Base-by-base conservation (phyloP, 2,329 filamentous ascomycete genomes). In the Apiospora aurea region DNA sequence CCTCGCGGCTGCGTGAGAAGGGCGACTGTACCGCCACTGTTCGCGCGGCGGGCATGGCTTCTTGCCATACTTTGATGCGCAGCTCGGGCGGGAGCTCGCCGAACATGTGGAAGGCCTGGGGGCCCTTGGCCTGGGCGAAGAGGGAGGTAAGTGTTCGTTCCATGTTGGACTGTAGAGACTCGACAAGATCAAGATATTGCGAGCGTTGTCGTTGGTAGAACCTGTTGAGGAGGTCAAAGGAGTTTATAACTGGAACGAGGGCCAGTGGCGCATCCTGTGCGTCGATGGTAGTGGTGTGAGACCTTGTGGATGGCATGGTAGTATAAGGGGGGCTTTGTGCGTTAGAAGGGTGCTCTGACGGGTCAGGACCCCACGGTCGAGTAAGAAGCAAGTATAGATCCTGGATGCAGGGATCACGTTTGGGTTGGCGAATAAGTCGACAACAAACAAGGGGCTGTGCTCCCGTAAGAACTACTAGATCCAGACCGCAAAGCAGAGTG, bases 11-110 rank as follows among this genome's bases (percentile, higher is more conserved):
- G 38, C 29, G 74, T 16, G 73, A 38, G 53, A 72, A 73, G 8
- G 78, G 78, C 11, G 79, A 79, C 51, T 77, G 78, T 49, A 80
- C 71, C 1, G 77, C 72, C 10, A 81, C 76, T 7, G 76, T 79
- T 44, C 79, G 77, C 14, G 78, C 66, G 6, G 74, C 77, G 5
- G 79, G 79, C 74, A 81, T 77, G 44, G 79, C 76, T 70, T 79
- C 67, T 71, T 80, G 77, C 79, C 79, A 81, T 51, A 81, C 78
- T 67, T 77, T 80, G 70, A 81, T 78, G 21, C 79, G 78, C 66
- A 81, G 47, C 69, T 81, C 79, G 41, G 79, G 78, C 1, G 79
- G 79, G 11, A 81, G 79, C 11, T 78, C 66, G 53, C 74, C 73
- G 75, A 81, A 81, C 53, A 75, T 75, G 67, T 73, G 71, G 70